These are phyloP conservation scores for Phytophthora pluvialis DNA, from an alignment of 352 stramenopile species.

Conservation along the genomic window DNA sequence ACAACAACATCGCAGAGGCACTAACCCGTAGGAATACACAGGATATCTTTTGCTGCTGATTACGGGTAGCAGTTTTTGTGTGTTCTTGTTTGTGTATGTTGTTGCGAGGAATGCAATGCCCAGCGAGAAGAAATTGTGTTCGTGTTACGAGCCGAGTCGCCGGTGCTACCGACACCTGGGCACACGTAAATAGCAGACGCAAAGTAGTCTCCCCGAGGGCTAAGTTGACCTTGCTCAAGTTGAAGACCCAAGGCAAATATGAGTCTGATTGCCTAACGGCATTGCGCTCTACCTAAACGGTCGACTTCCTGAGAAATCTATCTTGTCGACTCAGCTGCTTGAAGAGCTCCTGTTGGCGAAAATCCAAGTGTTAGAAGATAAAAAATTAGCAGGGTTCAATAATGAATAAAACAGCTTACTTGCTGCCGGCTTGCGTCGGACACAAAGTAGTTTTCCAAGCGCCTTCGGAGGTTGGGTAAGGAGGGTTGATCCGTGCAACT, in stretches of 20 bases:
- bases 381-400: neutral
- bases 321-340: conserved; percentile 64
- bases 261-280: neutral
- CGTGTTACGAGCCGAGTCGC: neutral
- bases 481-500: conserved; percentile 75
- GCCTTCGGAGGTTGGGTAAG: conserved; percentile 45
- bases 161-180: neutral
- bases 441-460: conserved; percentile 63
- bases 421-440: conserved; percentile 49
- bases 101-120: conserved; percentile 9
- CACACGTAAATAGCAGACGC: neutral
- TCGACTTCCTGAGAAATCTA: conserved; percentile 47
- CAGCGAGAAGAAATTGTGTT: neutral
- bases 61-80: conserved; percentile 29
- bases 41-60: conserved; percentile 43
- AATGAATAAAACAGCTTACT: conserved; percentile 30
- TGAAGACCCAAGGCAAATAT: neutral
- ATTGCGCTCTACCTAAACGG: conserved; percentile 32
- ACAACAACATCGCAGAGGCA: conserved; percentile 28
- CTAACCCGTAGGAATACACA: conserved; percentile 49
- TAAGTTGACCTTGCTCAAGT: conserved; percentile 15
- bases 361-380: conserved; percentile 7
- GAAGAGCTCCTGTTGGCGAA: conserved; percentile 55
- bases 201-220: neutral
- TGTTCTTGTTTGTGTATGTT: conserved; percentile 20